phyloP scores from a whole-genome alignment of 768 basidiomycete species.

The Nidularia sp. region DNA sequence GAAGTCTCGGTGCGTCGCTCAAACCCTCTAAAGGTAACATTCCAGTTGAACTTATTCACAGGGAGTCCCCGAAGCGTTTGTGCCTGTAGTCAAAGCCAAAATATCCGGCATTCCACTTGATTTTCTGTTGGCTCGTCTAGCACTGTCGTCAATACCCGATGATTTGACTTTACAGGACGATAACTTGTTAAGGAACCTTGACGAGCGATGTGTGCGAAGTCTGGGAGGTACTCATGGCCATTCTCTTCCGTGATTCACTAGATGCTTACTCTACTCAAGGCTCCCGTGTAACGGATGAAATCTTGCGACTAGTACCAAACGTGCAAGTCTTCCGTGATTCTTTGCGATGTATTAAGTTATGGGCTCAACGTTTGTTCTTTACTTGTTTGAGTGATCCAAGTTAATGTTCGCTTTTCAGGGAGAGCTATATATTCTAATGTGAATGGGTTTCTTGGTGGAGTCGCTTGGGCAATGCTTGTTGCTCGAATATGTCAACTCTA shows the following conservation, averaged over 20 bases:
- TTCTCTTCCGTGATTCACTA: background rate
- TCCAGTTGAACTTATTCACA: conserved; percentile 21
- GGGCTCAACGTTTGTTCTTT: conserved; percentile 81
- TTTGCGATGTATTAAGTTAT: conserved; percentile 92
- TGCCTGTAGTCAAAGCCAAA: conserved; percentile 91
- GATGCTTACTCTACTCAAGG: conserved; percentile 41
- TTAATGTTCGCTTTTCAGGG: conserved; percentile 38
- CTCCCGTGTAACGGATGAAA: conserved; percentile 94
- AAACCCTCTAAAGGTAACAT: background rate
- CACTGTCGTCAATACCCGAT: conserved; percentile 85
- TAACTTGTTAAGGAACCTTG: conserved; percentile 85
- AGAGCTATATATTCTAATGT: conserved; percentile 98
- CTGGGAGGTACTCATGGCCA: conserved; percentile 60
- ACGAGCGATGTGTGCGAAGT: conserved; percentile 94
- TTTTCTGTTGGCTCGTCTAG: conserved; percentile 88
- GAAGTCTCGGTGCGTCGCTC: conserved; percentile 78
- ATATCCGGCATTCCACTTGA: conserved; percentile 92
- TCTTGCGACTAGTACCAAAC: conserved; percentile 90
- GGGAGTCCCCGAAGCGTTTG: conserved; percentile 96
- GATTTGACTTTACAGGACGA: conserved; percentile 89
- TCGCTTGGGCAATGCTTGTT: conserved; percentile 99
- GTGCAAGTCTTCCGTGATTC: conserved; percentile 93
- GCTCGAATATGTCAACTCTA: conserved; percentile 99
- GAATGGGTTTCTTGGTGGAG: conserved; percentile 95
- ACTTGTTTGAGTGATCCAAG: background rate